phyloP scores from a whole-genome alignment of 1,284 basidiomycete species.

The Thelephora terrestris region DNA sequence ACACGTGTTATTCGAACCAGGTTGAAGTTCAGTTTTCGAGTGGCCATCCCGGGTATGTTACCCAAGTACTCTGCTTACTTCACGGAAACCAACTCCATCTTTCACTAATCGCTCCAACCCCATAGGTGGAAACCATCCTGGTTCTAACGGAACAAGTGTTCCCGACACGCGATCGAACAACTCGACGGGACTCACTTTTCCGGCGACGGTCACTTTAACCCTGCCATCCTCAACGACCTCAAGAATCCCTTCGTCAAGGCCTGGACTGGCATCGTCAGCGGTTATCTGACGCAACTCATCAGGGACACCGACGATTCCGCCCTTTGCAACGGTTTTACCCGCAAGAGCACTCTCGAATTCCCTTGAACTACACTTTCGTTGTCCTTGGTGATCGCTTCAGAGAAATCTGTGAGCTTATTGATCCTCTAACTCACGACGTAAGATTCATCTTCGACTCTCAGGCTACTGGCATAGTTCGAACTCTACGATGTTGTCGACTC shows the following conservation, averaged over 20 bases:
- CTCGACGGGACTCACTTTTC: slow-evolving; percentile 72
- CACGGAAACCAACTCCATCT: too few relatives aligned
- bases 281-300: slow-evolving; percentile 75
- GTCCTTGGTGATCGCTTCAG: slow-evolving; percentile 75
- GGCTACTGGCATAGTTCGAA: slow-evolving; percentile 78
- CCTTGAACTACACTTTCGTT: too few relatives aligned
- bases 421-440: not conserved
- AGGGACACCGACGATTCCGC: slow-evolving; percentile 73
- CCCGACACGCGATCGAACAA: slow-evolving; percentile 50
- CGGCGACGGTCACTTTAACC: slow-evolving; percentile 70
- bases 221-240: slow-evolving; percentile 66
- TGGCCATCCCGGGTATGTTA: too few relatives aligned
- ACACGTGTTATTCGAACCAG: too few relatives aligned
- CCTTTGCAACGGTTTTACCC: too few relatives aligned
- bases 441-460: slow-evolving; percentile 12
- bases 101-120: too few relatives aligned
- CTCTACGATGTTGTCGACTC: slow-evolving; percentile 65
- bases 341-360: too few relatives aligned
- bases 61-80: too few relatives aligned
- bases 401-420: slow-evolving; percentile 45
- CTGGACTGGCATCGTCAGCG: slow-evolving; percentile 71
- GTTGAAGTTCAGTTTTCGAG: too few relatives aligned
- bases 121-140: too few relatives aligned
- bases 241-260: slow-evolving; percentile 60
- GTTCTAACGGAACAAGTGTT: slow-evolving; percentile 33